Base-by-base conservation (phyloP, 345 rosid species). In the Arabis hirsuta region DNA sequence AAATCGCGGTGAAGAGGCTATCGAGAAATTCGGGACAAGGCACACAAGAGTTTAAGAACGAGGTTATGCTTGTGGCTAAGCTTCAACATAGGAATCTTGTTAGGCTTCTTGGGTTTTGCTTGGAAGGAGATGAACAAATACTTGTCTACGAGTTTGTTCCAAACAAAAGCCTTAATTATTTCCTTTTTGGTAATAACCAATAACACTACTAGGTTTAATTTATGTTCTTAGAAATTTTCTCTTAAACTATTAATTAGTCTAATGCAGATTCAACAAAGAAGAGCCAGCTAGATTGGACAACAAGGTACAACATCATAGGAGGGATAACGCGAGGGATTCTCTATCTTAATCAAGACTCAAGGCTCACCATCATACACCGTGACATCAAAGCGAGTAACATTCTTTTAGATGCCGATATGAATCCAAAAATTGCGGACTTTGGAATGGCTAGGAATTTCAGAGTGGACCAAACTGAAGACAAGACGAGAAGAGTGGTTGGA, bases 11-110 rank as follows among this genome's bases (percentile, higher is more conserved):
- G 5, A 72, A 72, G 39, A 22, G 69, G 9, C 55, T 72, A 32
- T 71, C 75, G 3, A 71, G 48, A 47, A 58, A 57, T 57, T 69
- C 73, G 36, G 57, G 65, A 47, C 73, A 69, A 36, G 62, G 76
- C 38, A 53, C 76, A 9, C 36, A 53, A 62, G 76, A 71, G 47
- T 72, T 72, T 55, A 62, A 72, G 55, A 72, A 62, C 39, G 76
- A 70, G 59, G 74, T 70, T 59, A 42, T 70, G 67, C 39, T 72
- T 52, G 76, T 72, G 27, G 76, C 76, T 0, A 72, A 62, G 36
- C 76, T 72, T 72, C 76, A 72, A 44, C 76, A 72, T 45, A 72
- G 62, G 62, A 72, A 62, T 43, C 69, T 72, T 32, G 76, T 72
- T 53, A 72, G 55, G 62, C 69, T 72, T 43, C 76, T 62, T 62